These are phyloP conservation scores for Physcomitrellopsis africana DNA, from an alignment of 225 moss, liverwort and hornwort species.

Conservation along the genomic window DNA sequence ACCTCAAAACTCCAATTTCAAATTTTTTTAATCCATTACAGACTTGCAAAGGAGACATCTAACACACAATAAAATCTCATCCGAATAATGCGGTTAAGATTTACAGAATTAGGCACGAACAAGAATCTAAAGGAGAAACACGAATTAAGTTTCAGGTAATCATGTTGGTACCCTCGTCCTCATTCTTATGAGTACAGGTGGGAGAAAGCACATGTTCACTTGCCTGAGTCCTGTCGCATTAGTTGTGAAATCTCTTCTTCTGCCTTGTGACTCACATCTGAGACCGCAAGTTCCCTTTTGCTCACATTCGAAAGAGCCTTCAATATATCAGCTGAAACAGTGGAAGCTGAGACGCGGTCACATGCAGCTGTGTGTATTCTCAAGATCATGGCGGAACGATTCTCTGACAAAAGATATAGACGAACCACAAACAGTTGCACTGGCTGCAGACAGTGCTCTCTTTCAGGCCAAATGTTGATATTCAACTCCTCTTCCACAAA, in stretches of 20 bases:
- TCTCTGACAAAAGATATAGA: slow-evolving; percentile 60
- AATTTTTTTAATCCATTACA: not conserved
- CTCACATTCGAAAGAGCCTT: slow-evolving; percentile 50
- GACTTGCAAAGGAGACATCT: not conserved
- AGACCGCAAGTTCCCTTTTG: slow-evolving; percentile 31
- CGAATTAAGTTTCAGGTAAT: slow-evolving; percentile 2
- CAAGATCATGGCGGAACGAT: slow-evolving; percentile 69
- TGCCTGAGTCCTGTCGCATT: slow-evolving; percentile 51
- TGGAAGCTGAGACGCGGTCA: slow-evolving; percentile 87
- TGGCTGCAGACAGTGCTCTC: slow-evolving; percentile 58
- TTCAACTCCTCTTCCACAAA: slow-evolving; percentile 85
- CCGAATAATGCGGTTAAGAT: too few relatives aligned
- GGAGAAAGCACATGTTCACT: slow-evolving; percentile 27
- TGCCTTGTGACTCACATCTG: slow-evolving; percentile 24
- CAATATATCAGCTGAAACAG: slow-evolving; percentile 67
- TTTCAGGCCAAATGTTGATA: slow-evolving; percentile 74
- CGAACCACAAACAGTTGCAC: slow-evolving; percentile 74
- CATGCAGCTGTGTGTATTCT: slow-evolving; percentile 92
- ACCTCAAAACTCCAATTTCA: slow-evolving; percentile 9
- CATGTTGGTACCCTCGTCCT: not conserved
- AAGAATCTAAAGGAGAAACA: too few relatives aligned
- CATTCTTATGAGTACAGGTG: not conserved
- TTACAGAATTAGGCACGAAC: too few relatives aligned
- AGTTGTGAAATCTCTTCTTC: slow-evolving; percentile 25
- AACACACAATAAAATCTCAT: not conserved